These are phyloP conservation scores for Neonectria faginata DNA, from an alignment of 2,329 filamentous ascomycete species.

Conservation along the genomic window DNA sequence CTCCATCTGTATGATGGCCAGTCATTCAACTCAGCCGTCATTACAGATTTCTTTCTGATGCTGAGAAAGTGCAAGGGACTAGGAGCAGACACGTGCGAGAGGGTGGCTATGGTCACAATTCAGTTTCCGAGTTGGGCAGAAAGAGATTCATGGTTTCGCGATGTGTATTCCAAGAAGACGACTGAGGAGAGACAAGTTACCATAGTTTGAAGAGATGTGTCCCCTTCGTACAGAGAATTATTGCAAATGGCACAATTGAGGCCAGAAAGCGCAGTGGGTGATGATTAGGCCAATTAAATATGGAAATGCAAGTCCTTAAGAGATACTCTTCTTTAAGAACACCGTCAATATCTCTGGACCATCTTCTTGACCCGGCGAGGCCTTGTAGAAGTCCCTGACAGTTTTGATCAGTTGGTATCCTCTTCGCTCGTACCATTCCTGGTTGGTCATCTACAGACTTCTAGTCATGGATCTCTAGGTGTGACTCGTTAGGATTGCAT, in stretches of 20 bases:
- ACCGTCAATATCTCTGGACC: slow-evolving; percentile 19
- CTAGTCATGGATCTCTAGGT: not conserved
- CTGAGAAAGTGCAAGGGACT: not conserved
- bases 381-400: slow-evolving; percentile 32
- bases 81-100: not conserved
- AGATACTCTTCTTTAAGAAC: slow-evolving; percentile 30
- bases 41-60: slow-evolving; percentile 5
- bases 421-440: slow-evolving; percentile 47
- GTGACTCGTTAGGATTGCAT: fast-evolving
- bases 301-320: not conserved
- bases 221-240: not conserved
- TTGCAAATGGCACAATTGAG: not conserved
- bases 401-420: slow-evolving; percentile 44
- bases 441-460: slow-evolving; percentile 39
- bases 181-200: not conserved
- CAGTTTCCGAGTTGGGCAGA: not conserved
- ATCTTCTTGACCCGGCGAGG: not conserved
- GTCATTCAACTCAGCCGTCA: not conserved
- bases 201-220: not conserved
- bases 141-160: not conserved
- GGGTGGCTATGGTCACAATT: not conserved
- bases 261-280: no score
- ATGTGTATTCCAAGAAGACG: not conserved
- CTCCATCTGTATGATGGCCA: slow-evolving; percentile 12
- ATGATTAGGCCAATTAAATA: not conserved